These are phyloP conservation scores for Pseudogymnoascus sp. DNA, from an alignment of 2,329 filamentous ascomycete species.

Conservation along the genomic window DNA sequence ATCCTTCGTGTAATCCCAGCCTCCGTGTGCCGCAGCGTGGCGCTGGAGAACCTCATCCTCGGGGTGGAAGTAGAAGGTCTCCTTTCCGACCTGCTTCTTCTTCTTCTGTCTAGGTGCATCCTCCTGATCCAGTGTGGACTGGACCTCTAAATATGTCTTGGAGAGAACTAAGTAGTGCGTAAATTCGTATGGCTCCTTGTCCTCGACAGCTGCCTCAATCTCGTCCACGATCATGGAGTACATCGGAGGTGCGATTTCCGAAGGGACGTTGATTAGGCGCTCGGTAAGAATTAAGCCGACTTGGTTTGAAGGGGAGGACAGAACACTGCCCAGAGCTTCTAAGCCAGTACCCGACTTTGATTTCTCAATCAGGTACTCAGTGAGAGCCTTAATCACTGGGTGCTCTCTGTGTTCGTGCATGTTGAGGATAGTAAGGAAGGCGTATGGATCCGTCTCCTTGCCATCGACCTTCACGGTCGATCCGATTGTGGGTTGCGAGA, in stretches of 20 bases:
- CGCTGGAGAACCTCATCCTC: conserved; percentile 87
- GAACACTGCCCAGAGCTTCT: conserved; percentile 50
- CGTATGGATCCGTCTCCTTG: conserved; percentile 86
- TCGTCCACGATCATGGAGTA: conserved; percentile 93
- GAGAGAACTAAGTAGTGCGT: conserved; percentile 88
- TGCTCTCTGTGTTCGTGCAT: conserved; percentile 71
- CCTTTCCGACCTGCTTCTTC: conserved; percentile 58
- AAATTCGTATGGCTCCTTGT: conserved; percentile 88
- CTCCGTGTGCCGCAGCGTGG: conserved; percentile 63
- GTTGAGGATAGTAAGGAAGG: conserved; percentile 84
- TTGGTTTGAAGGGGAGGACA: conserved; percentile 50
- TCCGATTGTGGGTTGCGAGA: conserved; percentile 80
- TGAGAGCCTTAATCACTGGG: conserved; percentile 63
- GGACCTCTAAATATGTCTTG: conserved; percentile 86
- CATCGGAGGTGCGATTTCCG: conserved; percentile 86
- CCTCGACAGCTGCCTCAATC: conserved; percentile 78
- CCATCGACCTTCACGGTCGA: conserved; percentile 97
- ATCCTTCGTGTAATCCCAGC: conserved; percentile 73
- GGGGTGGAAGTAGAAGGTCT: conserved; percentile 86
- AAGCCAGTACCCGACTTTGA: conserved; percentile 47
- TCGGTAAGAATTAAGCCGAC: conserved; percentile 87
- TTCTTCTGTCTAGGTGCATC: conserved; percentile 53
- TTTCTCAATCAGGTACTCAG: conserved; percentile 61
- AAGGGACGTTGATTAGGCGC: conserved; percentile 92
- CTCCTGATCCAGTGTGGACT: conserved; percentile 69